phyloP scores from a whole-genome alignment of 306 rosid species.

The Corylus avellana region DNA sequence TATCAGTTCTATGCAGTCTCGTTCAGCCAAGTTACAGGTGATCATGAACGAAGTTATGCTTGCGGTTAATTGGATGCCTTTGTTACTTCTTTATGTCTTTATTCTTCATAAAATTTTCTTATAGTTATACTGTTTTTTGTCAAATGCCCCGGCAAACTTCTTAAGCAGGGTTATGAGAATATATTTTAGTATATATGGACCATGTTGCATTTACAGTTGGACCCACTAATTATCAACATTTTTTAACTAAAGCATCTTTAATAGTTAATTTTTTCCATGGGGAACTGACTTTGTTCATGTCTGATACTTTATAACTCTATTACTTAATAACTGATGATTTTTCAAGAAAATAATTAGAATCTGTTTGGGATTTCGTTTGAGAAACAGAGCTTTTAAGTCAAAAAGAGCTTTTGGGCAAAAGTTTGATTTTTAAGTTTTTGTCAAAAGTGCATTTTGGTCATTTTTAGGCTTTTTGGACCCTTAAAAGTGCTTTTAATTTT shows the following conservation, averaged over 20 bases:
- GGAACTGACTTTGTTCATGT: neutral
- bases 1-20: conserved; percentile 85
- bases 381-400: no score
- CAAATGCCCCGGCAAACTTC: neutral
- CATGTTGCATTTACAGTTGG: no score
- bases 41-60: conserved; percentile 22
- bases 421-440: no score
- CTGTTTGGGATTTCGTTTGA: no score
- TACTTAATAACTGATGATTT: neutral
- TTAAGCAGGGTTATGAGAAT: neutral
- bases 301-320: neutral
- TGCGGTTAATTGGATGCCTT: neutral
- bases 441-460: no score
- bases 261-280: neutral
- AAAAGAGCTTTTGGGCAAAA: no score
- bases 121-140: neutral
- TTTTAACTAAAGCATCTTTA: neutral
- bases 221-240: neutral
- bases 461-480: no score
- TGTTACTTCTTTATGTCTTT: neutral
- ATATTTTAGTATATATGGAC: no score
- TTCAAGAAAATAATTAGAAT: no score
- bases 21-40: conserved; percentile 92
- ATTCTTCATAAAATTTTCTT: conserved; percentile 4
- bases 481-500: no score